phyloP scores from a whole-genome alignment of 2,329 filamentous ascomycete genomes.

The Botrytis cinerea region DNA sequence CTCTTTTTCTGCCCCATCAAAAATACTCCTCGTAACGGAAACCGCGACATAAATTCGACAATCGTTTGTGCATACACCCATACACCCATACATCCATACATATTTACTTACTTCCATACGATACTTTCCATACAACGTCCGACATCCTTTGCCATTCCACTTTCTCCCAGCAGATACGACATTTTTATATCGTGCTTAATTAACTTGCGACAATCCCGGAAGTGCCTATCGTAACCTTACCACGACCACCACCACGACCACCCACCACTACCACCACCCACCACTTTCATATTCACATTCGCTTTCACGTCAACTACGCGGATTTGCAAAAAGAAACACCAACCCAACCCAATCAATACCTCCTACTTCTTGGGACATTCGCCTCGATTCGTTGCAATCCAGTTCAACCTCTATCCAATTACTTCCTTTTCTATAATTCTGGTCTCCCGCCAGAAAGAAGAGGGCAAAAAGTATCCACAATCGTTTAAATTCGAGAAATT shows the following conservation, averaged over 20 bases:
- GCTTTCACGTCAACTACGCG: not conserved
- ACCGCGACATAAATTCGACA: conserved; percentile 1
- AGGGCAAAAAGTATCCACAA: not conserved
- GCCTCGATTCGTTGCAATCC: not conserved
- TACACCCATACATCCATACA: not conserved
- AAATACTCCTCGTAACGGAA: not conserved
- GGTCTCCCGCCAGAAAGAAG: not conserved
- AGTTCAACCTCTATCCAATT: not conserved
- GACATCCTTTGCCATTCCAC: not conserved
- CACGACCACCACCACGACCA: no score
- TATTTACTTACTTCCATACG: not conserved
- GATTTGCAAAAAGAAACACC: not conserved
- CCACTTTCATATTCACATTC: not conserved
- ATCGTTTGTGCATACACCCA: not conserved
- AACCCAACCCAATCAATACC: not conserved
- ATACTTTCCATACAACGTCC: no score
- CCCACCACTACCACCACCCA: not conserved
- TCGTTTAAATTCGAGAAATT: conserved; percentile 21
- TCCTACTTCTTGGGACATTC: not conserved
- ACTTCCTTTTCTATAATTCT: not conserved
- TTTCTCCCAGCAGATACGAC: not conserved
- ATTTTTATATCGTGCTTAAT: conserved; percentile 10
- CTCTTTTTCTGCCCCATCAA: not conserved
- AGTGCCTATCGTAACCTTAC: not conserved
- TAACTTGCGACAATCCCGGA: conserved; percentile 13